Base-by-base conservation (phyloP, 495 filamentous ascomycete genomes). In the Lindgomyces ingoldianus region DNA sequence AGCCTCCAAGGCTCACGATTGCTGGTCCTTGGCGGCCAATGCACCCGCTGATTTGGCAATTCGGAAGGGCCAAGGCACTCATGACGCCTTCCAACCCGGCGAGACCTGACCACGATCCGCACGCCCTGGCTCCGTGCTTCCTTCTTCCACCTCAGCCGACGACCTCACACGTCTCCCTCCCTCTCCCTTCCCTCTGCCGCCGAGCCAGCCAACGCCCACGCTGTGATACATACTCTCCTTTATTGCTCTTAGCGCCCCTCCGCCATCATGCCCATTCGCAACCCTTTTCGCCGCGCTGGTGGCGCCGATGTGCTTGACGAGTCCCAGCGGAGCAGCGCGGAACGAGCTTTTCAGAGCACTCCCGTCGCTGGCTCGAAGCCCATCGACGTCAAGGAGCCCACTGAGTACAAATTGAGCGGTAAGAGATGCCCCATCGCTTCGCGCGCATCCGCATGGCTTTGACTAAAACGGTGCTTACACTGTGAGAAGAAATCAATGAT, bases 401-500 rank as follows among this genome's bases (percentile, higher is more conserved):
- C 70, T 4, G 76, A 78, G 62, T 78, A 77, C 68, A 76, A 78
- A 58, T 53, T 78, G 64, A 75, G 75, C 57, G 75, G 76, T 78
- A 68, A 64, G 74, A 29, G 14, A 14, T 52, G 47, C 44, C n/a
- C 42, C 49, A 2, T 4, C 30, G 46, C 24, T 30, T 57, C 25
- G 53, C 52, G 21, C 24, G 27, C 8, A 41, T 41, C 61, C 33
- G 46, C 33, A 12, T 16, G 25, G 48, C 4, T 36, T 68, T n/a
- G 21, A 26, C 57, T 47, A 55, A 44, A 45, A 27, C 14, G 47
- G 57, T 26, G 67, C 63, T 70, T 54, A 69, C 69, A 33, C 10
- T 44, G 27, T 27, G 27, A 26, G 52, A 73, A 98, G 94, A 97
- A 39, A 93, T 98, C 73, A 94, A 96, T 76, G 93, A 94, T 74